Percentiles rank a stretch among this genome's conserved stretches.
These are phyloP conservation scores for Debaryomycetaceae sp. DNA, from an alignment of 1,139 yeast genomes.

Conservation along the genomic window DNA sequence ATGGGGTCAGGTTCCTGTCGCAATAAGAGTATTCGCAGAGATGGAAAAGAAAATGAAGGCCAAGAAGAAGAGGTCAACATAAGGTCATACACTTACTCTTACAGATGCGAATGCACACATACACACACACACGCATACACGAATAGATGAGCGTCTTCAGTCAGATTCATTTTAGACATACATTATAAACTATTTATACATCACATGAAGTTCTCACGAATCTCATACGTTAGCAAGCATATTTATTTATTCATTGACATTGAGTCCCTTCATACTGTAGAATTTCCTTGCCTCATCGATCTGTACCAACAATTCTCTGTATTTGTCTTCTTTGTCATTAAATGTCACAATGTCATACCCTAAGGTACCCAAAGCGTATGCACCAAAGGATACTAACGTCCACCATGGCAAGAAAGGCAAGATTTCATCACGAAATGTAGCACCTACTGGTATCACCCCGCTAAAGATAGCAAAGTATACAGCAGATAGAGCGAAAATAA, in stretches of 20 bases:
- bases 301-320: slow-evolving; percentile 59
- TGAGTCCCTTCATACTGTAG: slow-evolving; percentile 55
- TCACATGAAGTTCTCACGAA: background rate
- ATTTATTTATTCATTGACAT: slow-evolving; percentile 27
- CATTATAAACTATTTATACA: too few relatives aligned
- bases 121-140: background rate
- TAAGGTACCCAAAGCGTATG: slow-evolving; percentile 66
- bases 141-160: background rate
- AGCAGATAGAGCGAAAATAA: slow-evolving; percentile 45
- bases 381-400: slow-evolving; percentile 67
- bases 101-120: background rate
- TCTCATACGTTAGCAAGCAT: slow-evolving; percentile 1
- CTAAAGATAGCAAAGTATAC: slow-evolving; percentile 52
- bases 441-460: slow-evolving; percentile 58
- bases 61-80: slow-evolving; percentile 13
- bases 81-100: background rate
- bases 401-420: slow-evolving; percentile 70
- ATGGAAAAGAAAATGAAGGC: slow-evolving; percentile 66
- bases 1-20: slow-evolving; percentile 72
- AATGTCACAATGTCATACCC: slow-evolving; percentile 72
- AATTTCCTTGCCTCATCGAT: slow-evolving; percentile 65
- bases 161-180: too few relatives aligned
- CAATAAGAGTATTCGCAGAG: slow-evolving; percentile 78
- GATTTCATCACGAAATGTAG: slow-evolving; percentile 47
- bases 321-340: slow-evolving; percentile 70